Evolutionary conservation across 2,329 filamentous ascomycete genomes (phyloP).

Genomic region (Trichoderma semiorbis): DNA sequence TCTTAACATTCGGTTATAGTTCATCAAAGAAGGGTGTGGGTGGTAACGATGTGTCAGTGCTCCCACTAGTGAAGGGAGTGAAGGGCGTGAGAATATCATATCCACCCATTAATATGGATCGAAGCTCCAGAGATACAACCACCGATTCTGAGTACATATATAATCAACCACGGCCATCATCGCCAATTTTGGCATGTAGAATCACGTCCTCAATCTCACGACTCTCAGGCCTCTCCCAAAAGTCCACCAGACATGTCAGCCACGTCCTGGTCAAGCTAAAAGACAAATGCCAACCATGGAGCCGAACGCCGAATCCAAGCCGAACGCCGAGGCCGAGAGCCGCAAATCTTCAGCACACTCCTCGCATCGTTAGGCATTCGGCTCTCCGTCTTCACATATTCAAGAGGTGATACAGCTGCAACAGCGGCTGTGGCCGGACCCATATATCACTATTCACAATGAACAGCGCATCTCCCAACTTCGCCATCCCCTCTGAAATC

Average conservation of each 20-base stretch:
- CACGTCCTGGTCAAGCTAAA: background rate
- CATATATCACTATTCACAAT: background rate
- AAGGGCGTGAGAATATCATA: background rate
- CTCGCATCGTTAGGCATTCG: background rate
- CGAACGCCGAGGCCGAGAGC: conserved; percentile 10
- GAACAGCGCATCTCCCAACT: background rate
- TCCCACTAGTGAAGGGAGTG: background rate
- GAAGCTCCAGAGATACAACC: background rate
- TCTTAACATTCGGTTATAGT: background rate
- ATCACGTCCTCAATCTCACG: background rate
- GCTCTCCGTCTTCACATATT: background rate
- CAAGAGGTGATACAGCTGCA: background rate
- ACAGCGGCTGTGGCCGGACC: background rate
- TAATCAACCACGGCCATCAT: background rate
- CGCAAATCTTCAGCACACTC: background rate
- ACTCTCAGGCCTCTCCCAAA: background rate
- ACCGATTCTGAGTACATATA: background rate
- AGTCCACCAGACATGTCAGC: background rate
- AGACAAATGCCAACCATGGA: background rate
- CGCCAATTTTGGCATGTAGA: background rate
- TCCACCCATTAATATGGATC: background rate
- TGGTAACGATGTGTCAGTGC: background rate
- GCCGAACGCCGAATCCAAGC: background rate
- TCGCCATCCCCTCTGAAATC: background rate
- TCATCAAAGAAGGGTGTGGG: background rate